A percentile compares a stretch with the other conserved stretches of the same genome.
These are phyloP conservation scores for Harringtonia lauricola DNA, from an alignment of 2,329 filamentous ascomycete genomes.

Conservation along the genomic window DNA sequence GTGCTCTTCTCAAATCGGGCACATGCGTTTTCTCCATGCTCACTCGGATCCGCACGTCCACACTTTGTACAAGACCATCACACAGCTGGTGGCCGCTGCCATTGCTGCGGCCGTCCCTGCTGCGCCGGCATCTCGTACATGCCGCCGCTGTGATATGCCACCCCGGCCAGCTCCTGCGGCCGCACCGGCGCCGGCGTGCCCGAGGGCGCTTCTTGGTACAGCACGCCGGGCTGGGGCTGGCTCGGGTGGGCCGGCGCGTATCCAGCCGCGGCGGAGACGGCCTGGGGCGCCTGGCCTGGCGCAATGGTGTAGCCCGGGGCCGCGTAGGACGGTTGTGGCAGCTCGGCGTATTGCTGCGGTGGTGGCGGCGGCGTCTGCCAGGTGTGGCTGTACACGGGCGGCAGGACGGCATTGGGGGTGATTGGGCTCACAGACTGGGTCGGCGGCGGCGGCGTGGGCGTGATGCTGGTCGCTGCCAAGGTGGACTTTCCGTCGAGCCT, in stretches of 20 bases:
- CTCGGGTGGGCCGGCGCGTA: constrained; percentile 2
- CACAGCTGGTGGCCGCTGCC: no score
- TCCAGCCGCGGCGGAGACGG: neutral
- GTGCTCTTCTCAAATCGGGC: no score
- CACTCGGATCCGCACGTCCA: no score
- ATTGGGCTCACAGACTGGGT: neutral
- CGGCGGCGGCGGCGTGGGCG: neutral
- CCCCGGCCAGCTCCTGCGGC: constrained; percentile 2
- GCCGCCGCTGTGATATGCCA: neutral
- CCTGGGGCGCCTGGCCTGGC: no score
- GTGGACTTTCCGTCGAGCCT: constrained; percentile 6
- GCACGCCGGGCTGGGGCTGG: constrained; percentile 2
- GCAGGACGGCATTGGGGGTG: neutral
- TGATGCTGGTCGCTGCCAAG: neutral
- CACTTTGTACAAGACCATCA: no score
- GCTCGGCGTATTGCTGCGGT: no score
- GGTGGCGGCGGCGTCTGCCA: no score
- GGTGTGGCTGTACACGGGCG: no score
- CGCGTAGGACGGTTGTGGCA: no score
- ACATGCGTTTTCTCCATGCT: no score
- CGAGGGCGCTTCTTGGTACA: constrained; percentile 5
- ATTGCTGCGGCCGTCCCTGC: no score
- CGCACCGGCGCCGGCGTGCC: neutral
- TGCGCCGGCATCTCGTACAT: constrained; percentile 2
- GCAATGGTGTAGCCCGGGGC: no score